phyloP scores from a whole-genome alignment of 1,284 basidiomycete species.

The Ceratobasidium sp. region DNA sequence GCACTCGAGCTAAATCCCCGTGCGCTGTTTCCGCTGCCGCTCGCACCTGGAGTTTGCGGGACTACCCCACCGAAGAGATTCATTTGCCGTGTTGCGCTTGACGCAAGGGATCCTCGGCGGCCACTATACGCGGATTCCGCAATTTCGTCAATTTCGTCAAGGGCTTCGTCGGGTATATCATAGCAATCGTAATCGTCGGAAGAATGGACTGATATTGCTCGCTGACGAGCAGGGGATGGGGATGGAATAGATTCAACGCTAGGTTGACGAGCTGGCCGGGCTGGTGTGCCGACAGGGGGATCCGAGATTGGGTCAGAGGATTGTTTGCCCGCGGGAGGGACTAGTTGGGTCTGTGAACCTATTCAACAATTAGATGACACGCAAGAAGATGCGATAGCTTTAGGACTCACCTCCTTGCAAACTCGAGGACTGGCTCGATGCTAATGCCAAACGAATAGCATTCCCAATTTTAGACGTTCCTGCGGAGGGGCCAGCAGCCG shows the following conservation, averaged over 20 bases:
- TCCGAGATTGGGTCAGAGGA: constrained; percentile 33
- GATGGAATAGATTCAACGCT: constrained; percentile 41
- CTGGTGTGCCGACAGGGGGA: background rate
- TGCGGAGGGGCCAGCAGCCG: constrained; percentile 7
- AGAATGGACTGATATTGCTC: constrained; percentile 42
- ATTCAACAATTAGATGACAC: background rate
- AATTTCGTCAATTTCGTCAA: constrained; percentile 45
- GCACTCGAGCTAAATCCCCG: constrained; percentile 32
- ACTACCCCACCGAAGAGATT: constrained; percentile 41
- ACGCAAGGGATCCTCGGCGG: constrained; percentile 11
- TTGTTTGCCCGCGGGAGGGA: background rate
- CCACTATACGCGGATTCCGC: constrained; percentile 38
- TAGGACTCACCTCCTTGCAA: constrained; percentile 8
- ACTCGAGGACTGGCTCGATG: constrained; percentile 22
- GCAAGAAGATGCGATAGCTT: background rate
- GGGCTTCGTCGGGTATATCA: constrained; percentile 42
- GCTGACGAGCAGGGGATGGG: constrained; percentile 33
- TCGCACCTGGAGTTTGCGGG: constrained; percentile 40
- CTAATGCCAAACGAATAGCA: constrained; percentile 32
- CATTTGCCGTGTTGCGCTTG: constrained; percentile 40
- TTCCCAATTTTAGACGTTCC: constrained; percentile 25
- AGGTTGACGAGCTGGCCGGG: constrained; percentile 11
- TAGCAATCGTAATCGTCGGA: constrained; percentile 43
- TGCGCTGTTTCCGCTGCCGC: constrained; percentile 21
- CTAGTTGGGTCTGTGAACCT: constrained; percentile 27